Base-by-base conservation (phyloP, 1,284 basidiomycete species). In the Fomitopsis betulina region DNA sequence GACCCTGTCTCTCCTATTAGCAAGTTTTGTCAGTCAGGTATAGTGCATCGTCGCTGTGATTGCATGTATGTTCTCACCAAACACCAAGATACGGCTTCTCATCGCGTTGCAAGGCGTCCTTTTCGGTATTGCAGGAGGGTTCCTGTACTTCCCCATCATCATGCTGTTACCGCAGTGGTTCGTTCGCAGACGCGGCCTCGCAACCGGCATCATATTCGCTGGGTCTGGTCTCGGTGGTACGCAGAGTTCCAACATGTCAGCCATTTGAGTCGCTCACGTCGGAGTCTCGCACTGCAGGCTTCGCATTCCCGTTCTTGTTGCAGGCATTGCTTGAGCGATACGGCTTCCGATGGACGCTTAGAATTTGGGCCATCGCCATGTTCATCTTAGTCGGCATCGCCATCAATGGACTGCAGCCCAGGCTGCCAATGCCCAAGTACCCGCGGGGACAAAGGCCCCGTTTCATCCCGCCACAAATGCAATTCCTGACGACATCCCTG, bases 321-420 rank as follows among this genome's bases (percentile, higher is more conserved):
- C 63, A 68, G 43, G 58, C 63, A 15, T 58, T 71, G 2, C 60
- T 69, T 10, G 61, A 61, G 19, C 55, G 59, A 13, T 52, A 67
- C n/a, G 69, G 69, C 8, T 57, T 67, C 27, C 60, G 64, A n/a
- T 71, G 68, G 68, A 68, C 70, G 1, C 58, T 71, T 1, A 61
- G 68, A 7, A 60, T 63, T 21, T 67, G 68, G 64, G 66, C 68
- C 9, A 39, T 66, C 23, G 55, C 63, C 33, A 62, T 64, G 3
- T 61, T 61, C 32, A 53, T 66, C 9, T 32, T 63, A 19, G 64
- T 62, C 6, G 67, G 67, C 15, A 39, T 67, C 23, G 67, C 68
- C 12, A 52, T 67, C 33, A 55, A 64, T 19, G 67, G 67, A 5
- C 54, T 70, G 23, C 61, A 65, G 19, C 66, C 65, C 1, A 68